These are phyloP conservation scores for Trichopus zeylanicus DNA, from an alignment of 116 monocot species.

Conservation along the genomic window DNA sequence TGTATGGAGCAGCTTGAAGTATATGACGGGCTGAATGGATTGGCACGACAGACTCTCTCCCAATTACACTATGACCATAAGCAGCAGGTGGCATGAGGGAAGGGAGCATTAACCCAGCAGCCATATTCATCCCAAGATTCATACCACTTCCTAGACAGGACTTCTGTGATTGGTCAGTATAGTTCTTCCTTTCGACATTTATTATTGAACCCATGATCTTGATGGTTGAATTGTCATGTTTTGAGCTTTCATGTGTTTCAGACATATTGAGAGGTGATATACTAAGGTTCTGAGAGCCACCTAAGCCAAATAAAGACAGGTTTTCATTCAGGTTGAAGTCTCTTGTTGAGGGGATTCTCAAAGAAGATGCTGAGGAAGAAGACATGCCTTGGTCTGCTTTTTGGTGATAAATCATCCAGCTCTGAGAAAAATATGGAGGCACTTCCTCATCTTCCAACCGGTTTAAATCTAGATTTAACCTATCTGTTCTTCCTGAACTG, in stretches of 20 bases:
- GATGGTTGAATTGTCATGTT: constrained; percentile 21
- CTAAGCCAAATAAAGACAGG: constrained; percentile 24
- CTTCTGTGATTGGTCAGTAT: constrained; percentile 9
- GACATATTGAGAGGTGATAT: constrained; percentile 9
- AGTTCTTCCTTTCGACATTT: constrained; percentile 29
- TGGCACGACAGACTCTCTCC: constrained; percentile 20
- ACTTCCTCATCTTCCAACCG: constrained; percentile 38
- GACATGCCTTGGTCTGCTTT: constrained; percentile 34
- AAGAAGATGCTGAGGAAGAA: constrained; percentile 59
- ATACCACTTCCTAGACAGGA: constrained; percentile 16
- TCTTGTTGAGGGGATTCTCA: constrained; percentile 36
- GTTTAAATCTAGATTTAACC: constrained; percentile 69
- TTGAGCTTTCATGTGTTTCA: constrained; percentile 2
- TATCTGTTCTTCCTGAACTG: constrained; percentile 43
- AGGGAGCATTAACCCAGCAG: constrained; percentile 11
- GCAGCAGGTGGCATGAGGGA: constrained; percentile 20
- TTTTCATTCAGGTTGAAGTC: constrained; percentile 83
- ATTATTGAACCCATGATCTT: constrained; percentile 56
- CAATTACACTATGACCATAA: constrained; percentile 25
- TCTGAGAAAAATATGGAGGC: constrained; percentile 7
- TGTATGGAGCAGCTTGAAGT: constrained; percentile 34
- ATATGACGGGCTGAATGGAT: constrained; percentile 31
- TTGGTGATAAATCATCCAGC: constrained; percentile 23
- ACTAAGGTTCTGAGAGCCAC: constrained; percentile 6
- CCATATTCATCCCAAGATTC: constrained; percentile 6